phyloP scores from a whole-genome alignment of 2,329 filamentous ascomycete genomes.

The Colletotrichum sp. region DNA sequence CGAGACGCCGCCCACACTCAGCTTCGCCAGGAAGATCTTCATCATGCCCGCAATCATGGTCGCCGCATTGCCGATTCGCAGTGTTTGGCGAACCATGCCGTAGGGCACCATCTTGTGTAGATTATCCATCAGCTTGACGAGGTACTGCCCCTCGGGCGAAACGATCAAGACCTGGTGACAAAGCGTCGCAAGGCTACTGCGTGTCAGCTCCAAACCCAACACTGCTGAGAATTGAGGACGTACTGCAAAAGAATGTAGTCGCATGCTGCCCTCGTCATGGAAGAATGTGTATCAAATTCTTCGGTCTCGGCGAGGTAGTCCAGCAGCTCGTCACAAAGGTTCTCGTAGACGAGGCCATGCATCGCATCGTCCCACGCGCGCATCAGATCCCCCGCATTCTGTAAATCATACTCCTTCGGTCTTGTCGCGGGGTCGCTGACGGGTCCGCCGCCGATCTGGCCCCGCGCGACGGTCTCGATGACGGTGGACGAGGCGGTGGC shows the following conservation, averaged over 20 bases:
- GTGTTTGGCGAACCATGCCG: slow-evolving; percentile 71
- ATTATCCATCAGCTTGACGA: slow-evolving; percentile 73
- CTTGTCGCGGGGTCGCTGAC: slow-evolving; percentile 23
- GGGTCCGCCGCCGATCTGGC: slow-evolving; percentile 66
- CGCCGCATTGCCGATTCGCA: slow-evolving; percentile 79
- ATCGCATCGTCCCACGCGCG: slow-evolving; percentile 71
- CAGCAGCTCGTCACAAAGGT: slow-evolving; percentile 70
- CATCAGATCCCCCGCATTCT: slow-evolving; percentile 63
- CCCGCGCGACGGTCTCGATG: slow-evolving; percentile 72
- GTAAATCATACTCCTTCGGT: slow-evolving; percentile 56
- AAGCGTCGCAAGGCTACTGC: slow-evolving; percentile 69
- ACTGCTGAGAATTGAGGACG: slow-evolving; percentile 29
- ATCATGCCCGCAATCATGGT: slow-evolving; percentile 82
- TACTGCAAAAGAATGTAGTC: slow-evolving; percentile 75
- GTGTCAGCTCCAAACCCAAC: background rate
- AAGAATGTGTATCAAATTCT: slow-evolving; percentile 67
- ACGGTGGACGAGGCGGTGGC: slow-evolving; percentile 74
- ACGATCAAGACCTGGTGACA: slow-evolving; percentile 76
- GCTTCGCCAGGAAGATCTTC: slow-evolving; percentile 75
- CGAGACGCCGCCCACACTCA: slow-evolving; percentile 74
- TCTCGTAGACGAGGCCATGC: slow-evolving; percentile 70
- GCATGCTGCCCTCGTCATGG: slow-evolving; percentile 65
- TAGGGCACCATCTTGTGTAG: slow-evolving; percentile 76
- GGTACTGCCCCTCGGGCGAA: slow-evolving; percentile 76
- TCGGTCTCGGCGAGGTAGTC: slow-evolving; percentile 63